These are phyloP conservation scores for Globisporangium splendens DNA, from an alignment of 352 stramenopile genomes.

Conservation along the genomic window DNA sequence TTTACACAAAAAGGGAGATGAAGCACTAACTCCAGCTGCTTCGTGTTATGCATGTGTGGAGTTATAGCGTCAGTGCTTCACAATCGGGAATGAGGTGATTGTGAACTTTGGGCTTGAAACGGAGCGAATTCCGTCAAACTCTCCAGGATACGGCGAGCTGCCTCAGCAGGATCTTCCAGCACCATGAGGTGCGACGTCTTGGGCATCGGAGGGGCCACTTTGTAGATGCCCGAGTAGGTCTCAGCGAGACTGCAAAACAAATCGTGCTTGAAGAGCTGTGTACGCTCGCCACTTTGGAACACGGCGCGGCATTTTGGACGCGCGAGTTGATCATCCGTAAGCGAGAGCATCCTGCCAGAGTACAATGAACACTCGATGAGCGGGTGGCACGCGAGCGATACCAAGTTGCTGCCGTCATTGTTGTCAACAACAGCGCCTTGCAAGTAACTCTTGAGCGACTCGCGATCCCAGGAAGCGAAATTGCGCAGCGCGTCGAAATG, in stretches of 20 bases:
- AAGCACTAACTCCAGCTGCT: too few species aligned
- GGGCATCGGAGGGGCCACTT: constrained; percentile 14
- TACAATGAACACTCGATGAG: constrained; percentile 39
- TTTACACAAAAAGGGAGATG: too few species aligned
- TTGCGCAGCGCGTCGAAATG: constrained; percentile 33
- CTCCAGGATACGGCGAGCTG: constrained; percentile 20
- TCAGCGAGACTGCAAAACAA: constrained; percentile 13
- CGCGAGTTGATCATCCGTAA: constrained; percentile 29
- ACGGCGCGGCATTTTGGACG: constrained; percentile 22
- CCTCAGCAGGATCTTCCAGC: constrained; percentile 37
- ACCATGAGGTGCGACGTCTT: constrained; percentile 40
- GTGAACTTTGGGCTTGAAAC: too few species aligned
- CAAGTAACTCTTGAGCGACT: constrained; percentile 26
- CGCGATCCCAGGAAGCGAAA: constrained; percentile 41
- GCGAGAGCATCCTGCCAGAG: constrained; percentile 11
- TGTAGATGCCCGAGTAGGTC: constrained; percentile 24
- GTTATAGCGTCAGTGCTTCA: too few species aligned
- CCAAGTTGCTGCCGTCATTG: constrained; percentile 4
- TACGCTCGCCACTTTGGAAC: constrained; percentile 26
- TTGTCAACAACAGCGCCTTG: constrained; percentile 38
- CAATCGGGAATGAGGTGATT: too few species aligned
- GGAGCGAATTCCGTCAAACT: neutral
- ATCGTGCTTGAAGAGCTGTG: constrained; percentile 21
- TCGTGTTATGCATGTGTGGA: too few species aligned
- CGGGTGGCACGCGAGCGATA: constrained; percentile 30